Evolutionary conservation across 305 asterid species (phyloP), one percentile per base, ranked within the genome.

Genomic region (Rubia peregrina): DNA sequence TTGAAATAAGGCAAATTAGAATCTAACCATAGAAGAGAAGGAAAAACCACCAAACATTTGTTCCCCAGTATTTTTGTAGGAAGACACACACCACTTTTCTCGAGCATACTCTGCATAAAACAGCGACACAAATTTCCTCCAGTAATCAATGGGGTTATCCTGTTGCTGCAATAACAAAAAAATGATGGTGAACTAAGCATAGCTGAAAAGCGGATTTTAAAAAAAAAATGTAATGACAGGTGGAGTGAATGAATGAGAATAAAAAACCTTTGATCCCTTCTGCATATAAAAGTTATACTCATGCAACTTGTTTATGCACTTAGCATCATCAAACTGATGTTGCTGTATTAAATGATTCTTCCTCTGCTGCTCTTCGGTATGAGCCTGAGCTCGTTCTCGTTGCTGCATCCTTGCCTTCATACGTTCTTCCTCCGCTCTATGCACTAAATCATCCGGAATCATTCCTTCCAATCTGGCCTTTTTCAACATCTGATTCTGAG

Each of bases 41-140:
- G 77, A 65, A 80, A 84, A 84, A 65, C 74, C 81, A 72, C 83
- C 80, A 26, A 83, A 49, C 10, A 78, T 79, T 71, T 70, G 78
- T 70, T 82, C 81, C 36, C 19, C 7, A 7, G 62, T 57, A 48
- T 80, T 68, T 74, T 68, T 70, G 68, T 86, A 86, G 21, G 55
- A 78, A 72, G 89, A 87, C 61, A 86, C 84, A 78, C 96, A 89
- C 96, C 91, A 87, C 72, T 83, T 84, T 71, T 80, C 85, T 79
- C 78, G 82, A 57, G 91, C 80, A 71, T 80, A 72, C 33, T 83
- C 85, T 59, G 87, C 90, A 73, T 80, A 89, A 73, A 83, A 89
- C 72, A 83, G 89, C 0, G 85, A 73, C 21, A 86, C 84, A 77
- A 89, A 85, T 51, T 76, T 84, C 80, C 75, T 81, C 96, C 94